Evolutionary conservation across 257 asterid species (phyloP), one percentile per base, ranked within the genome.

Genomic region (Buddleja alternifolia): DNA sequence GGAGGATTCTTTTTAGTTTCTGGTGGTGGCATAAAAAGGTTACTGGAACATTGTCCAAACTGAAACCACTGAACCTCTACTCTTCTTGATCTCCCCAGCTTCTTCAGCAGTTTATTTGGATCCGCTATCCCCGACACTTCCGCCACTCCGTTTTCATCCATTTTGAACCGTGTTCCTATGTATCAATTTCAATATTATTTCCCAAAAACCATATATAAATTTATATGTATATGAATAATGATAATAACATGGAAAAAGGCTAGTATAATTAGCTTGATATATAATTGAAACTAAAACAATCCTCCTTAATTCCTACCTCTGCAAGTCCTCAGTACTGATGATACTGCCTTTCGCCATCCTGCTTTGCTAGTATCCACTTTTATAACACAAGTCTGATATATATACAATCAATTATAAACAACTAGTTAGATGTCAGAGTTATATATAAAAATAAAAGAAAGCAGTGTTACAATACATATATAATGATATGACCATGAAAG

Each of bases 41-140:
- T 63, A 10, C 16, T 21, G 6, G 78, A 74, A 60, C 83, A 83
- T 66, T 77, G 63, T 21, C 88, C 81, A 42, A 23, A 80, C 40
- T 77, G 81, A n/a, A 63, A 50, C 75, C 77, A 62, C 4, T 51
- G 25, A 11, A 77, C 10, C 69, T 65, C 63, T 32, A 60, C 57
- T 2, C 7, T 14, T 7, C 57, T 42, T 11, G 60, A 39, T 74
- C 55, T 71, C 23, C 73, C 63, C 3, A 77, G 46, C 62, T 61
- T 51, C 70, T 39, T 66, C 61, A 72, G 12, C 15, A 83, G 52
- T 29, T 6, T 17, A 0, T 44, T 6, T 1, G 85, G 76, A 29
- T 69, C 9, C 4, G 19, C 67, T 14, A 56, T 9, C 0, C 76
- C 86, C 0, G 75, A 78, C 6, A 84, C 21, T 71, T 62, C 59